Evolutionary conservation across 768 basidiomycete genomes (phyloP), one percentile per base, ranked within the genome.

Genomic region (Coprinopsis marcescibilis): DNA sequence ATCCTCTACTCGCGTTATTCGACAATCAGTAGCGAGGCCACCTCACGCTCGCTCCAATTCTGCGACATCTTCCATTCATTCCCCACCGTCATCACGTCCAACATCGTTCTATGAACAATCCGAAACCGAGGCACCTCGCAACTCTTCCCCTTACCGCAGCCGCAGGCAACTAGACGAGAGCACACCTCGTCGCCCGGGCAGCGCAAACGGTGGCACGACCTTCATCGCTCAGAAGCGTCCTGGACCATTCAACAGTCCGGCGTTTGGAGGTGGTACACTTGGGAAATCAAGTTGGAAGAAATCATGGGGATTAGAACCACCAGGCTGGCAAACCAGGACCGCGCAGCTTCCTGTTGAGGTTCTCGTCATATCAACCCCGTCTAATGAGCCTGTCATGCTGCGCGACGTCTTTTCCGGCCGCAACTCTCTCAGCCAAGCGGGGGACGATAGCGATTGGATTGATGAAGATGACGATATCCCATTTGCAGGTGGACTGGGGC

Each of bases 361-460:
- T 7, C 70, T 89, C 11, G 76, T 78, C n/a, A 76, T 89, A 37
- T 84, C 77, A n/a, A n/a, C n/a, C 1, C 75, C 83, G 20, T 65
- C 67, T 1, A 62, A 65, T 13, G 76, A 77, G 44, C 62, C 68
- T 13, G 59, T 70, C 50, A 72, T 68, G 14, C 75, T 92, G 21
- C 73, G 89, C 30, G 89, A 92, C 53, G 89, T 92, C 21, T 89
- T 92, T 50, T 80, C 83, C n/a, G 80, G 84, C 14, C 61, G 84
- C 51, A 74, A 71, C 50, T 76, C 83, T 32, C 52, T 77, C 34
- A 77, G 56, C 54, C 60, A 74, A 42, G 55, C 48, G 10, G 84
- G 85, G 6, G 89, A 89, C 56, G 89, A 91, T 55, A 83, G 82
- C 37, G 88, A 90, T 52, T 91, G 89, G 89, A 83, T 89, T 12